A percentile compares a stretch with the other conserved stretches of the same genome.
Evolutionary conservation across 2,329 filamentous ascomycete genomes (phyloP).

Genomic region (Paracoccidioides lutzii): DNA sequence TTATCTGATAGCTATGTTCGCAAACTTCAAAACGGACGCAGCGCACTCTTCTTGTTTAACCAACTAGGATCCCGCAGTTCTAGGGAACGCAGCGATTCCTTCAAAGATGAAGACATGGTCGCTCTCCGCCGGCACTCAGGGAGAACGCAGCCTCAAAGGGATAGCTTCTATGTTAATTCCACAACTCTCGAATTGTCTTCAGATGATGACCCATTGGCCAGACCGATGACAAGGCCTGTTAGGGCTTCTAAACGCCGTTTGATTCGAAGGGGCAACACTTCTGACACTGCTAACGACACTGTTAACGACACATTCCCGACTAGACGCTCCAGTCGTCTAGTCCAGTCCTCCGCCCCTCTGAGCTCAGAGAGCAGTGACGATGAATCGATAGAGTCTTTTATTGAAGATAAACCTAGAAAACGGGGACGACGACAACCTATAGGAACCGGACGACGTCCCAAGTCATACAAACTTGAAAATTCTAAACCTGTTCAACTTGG

Average conservation of each 20-base stretch:
- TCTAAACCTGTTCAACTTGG: conserved; percentile 3
- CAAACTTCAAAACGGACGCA: not conserved
- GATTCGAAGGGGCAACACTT: not conserved
- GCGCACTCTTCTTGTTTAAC: not conserved
- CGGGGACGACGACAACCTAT: not conserved
- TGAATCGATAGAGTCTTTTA: not conserved
- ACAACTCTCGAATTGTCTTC: conserved; percentile 9
- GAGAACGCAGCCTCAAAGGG: not conserved
- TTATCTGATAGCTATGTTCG: not conserved
- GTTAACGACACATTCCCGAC: not conserved
- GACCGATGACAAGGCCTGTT: not conserved
- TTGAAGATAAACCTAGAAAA: not conserved
- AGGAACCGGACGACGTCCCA: not conserved
- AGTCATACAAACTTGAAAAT: not conserved
- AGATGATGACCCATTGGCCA: conserved; percentile 6
- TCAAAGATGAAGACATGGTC: not conserved
- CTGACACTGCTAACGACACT: too few species aligned
- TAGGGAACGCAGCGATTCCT: not conserved
- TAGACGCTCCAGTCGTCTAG: not conserved
- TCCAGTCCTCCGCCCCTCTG: not conserved
- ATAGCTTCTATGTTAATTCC: conserved; percentile 9
- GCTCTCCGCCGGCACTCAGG: not conserved
- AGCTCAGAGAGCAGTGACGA: not conserved
- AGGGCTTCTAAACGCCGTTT: not conserved
- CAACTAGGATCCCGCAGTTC: not conserved